Evolutionary conservation across 164 flowering plant species (phyloP).

Genomic region (Annona cherimola): DNA sequence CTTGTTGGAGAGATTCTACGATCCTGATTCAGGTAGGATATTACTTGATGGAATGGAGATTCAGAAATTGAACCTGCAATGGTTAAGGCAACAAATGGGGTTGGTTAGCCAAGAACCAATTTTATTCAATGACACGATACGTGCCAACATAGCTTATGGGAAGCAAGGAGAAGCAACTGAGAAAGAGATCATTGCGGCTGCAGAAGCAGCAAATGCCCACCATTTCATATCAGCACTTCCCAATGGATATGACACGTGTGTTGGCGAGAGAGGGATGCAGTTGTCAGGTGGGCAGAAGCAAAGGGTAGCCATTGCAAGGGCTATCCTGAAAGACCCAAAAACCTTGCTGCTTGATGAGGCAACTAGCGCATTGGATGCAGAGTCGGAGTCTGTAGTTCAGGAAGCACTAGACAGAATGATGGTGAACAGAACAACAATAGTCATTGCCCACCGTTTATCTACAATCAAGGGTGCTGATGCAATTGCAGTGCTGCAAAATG

Average conservation of each 20-base stretch:
- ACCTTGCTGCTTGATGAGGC: slow-evolving; percentile 68
- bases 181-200: slow-evolving; percentile 54
- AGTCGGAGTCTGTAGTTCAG: slow-evolving; percentile 62
- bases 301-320: slow-evolving; percentile 65
- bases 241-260: slow-evolving; percentile 60
- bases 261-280: slow-evolving; percentile 70
- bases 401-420: slow-evolving; percentile 60
- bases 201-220: slow-evolving; percentile 70
- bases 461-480: slow-evolving; percentile 57
- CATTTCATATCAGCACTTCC: slow-evolving; percentile 58
- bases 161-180: slow-evolving; percentile 43
- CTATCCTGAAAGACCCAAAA: slow-evolving; percentile 54
- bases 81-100: slow-evolving; percentile 74
- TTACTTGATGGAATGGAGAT: slow-evolving; percentile 46
- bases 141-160: slow-evolving; percentile 69
- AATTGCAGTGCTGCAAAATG: slow-evolving; percentile 65
- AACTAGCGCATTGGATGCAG: slow-evolving; percentile 68
- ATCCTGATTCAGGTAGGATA: slow-evolving; percentile 55
- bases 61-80: slow-evolving; percentile 38
- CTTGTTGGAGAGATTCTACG: slow-evolving; percentile 64
- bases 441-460: slow-evolving; percentile 61
- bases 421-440: slow-evolving; percentile 57
- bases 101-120: slow-evolving; percentile 72
- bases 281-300: slow-evolving; percentile 78
- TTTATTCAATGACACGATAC: slow-evolving; percentile 65